A percentile compares a stretch with the other conserved stretches of the same genome.
phyloP scores from a whole-genome alignment of 2,329 filamentous ascomycete species.

The Huntiella abstrusa region DNA sequence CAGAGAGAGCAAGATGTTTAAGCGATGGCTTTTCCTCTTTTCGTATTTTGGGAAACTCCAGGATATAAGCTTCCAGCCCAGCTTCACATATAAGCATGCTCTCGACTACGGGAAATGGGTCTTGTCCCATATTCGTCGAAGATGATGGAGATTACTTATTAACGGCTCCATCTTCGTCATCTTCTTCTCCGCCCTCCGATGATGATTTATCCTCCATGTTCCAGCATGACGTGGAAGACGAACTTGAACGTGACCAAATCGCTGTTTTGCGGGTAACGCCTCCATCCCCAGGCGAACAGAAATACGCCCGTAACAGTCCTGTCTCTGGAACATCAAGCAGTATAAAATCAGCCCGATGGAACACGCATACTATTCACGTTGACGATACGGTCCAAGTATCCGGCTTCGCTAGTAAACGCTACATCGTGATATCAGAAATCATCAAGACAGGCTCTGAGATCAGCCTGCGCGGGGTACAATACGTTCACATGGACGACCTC shows the following conservation, averaged over 20 bases:
- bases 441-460: conserved; percentile 15
- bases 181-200: too few species aligned
- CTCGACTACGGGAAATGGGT: conserved; percentile 5
- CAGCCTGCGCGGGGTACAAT: conserved; percentile 22
- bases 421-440: conserved; percentile 21
- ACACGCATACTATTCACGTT: neutral
- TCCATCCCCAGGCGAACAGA: neutral
- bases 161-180: conserved; percentile 1
- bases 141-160: conserved; percentile 1
- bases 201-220: conserved; percentile 3
- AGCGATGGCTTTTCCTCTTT: neutral
- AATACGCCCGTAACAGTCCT: conserved; percentile 3
- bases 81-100: neutral
- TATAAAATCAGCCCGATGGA: neutral
- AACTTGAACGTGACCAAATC: conserved; percentile 16
- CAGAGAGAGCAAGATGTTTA: neutral
- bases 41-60: neutral
- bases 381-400: conserved; percentile 7
- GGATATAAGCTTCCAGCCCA: neutral
- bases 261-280: conserved; percentile 15
- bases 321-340: neutral
- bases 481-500: conserved; percentile 19
- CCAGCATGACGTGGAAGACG: conserved; percentile 6
- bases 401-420: conserved; percentile 8
- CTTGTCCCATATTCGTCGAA: neutral